Conservation (phyloP, 306 rosid genomes). For the Vicia faba region DNA sequence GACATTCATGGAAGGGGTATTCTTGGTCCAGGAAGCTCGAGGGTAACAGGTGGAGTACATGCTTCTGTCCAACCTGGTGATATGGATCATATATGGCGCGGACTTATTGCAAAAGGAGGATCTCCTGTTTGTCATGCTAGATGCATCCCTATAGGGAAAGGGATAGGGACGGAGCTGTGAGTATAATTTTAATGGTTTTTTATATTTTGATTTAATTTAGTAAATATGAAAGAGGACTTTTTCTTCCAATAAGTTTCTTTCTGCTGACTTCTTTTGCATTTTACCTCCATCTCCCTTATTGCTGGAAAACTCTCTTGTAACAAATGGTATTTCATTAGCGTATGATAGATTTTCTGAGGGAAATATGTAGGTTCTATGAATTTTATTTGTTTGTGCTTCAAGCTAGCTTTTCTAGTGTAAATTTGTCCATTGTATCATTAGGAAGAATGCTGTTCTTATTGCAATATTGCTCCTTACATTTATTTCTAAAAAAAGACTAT, state of each 20-base stretch:
- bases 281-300: background rate
- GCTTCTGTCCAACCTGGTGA: slow-evolving; percentile 61
- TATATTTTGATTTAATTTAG: slow-evolving; percentile 28
- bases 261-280: slow-evolving; percentile 17
- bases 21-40: slow-evolving; percentile 61
- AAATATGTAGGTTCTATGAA: slow-evolving; percentile 8
- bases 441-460: slow-evolving; percentile 7
- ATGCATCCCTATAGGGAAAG: slow-evolving; percentile 87
- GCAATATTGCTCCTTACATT: slow-evolving; percentile 8
- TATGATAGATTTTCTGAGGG: background rate
- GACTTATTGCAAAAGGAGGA: slow-evolving; percentile 95
- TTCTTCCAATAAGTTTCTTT: slow-evolving; percentile 18
- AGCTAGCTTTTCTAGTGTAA: slow-evolving; percentile 9
- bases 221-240: slow-evolving; percentile 3
- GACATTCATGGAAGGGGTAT: slow-evolving; percentile 34
- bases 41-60: slow-evolving; percentile 56
- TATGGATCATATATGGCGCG: slow-evolving; percentile 87
- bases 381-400: slow-evolving; percentile 23
- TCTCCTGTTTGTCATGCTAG: slow-evolving; percentile 96
- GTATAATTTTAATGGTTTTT: slow-evolving; percentile 44
- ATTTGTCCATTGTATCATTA: background rate
- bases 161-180: slow-evolving; percentile 89
- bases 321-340: background rate
- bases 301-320: background rate
- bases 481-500: background rate